Percentiles rank a stretch among this genome's conserved stretches.
These are phyloP conservation scores for Sclerotinia trifoliorum DNA, from an alignment of 2,329 filamentous ascomycete genomes.

Conservation along the genomic window DNA sequence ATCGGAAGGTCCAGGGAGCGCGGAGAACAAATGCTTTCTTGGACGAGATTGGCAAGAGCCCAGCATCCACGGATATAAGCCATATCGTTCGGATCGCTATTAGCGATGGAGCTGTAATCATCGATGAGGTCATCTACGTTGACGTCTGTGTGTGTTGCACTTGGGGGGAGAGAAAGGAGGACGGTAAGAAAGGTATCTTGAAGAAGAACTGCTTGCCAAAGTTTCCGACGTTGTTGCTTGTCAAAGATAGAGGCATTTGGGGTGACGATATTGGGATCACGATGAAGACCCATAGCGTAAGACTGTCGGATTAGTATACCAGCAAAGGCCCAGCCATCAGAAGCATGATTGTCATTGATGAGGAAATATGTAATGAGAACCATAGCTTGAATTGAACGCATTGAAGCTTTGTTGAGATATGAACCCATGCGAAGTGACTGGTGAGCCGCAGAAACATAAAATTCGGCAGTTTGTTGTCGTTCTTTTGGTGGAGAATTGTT, in stretches of 20 bases:
- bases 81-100: constrained; percentile 62
- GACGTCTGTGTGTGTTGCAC: constrained; percentile 76
- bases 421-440: constrained; percentile 73
- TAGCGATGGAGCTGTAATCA: constrained; percentile 56
- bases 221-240: constrained; percentile 74
- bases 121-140: constrained; percentile 71
- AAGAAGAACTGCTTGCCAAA: constrained; percentile 78
- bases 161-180: constrained; percentile 72
- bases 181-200: constrained; percentile 82
- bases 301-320: constrained; percentile 75
- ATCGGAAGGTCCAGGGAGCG: constrained; percentile 72
- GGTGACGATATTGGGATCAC: constrained; percentile 72
- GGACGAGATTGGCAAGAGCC: constrained; percentile 75
- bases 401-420: constrained; percentile 71
- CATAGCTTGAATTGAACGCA: constrained; percentile 76
- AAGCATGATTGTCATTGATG: constrained; percentile 83
- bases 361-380: constrained; percentile 79
- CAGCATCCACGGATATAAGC: constrained; percentile 68
- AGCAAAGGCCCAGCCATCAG: constrained; percentile 79
- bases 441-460: constrained; percentile 77
- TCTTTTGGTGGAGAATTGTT: constrained; percentile 53
- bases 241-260: constrained; percentile 67
- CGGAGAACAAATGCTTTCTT: constrained; percentile 73
- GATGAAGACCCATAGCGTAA: constrained; percentile 78
- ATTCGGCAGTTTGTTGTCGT: constrained; percentile 73